Evolutionary conservation across 2,329 filamentous ascomycete genomes (phyloP).

Genomic region (Aspergillus viridinutans): DNA sequence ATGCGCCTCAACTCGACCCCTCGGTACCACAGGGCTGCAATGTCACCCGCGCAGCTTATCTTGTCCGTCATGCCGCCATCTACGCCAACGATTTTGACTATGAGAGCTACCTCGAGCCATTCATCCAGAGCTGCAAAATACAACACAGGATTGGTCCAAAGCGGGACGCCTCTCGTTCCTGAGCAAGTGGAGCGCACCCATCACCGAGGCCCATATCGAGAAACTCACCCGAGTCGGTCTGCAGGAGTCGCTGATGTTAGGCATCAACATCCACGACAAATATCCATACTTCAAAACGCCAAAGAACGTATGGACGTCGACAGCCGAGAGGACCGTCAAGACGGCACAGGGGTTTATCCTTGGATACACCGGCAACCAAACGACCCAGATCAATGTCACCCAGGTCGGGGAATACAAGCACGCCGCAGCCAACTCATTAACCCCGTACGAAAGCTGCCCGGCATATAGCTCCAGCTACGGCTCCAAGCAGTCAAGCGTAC

Average conservation of each 20-base stretch:
- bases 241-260: slow-evolving; percentile 57
- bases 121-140: slow-evolving; percentile 55
- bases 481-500: slow-evolving; percentile 51
- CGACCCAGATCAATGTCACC: slow-evolving; percentile 51
- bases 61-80: slow-evolving; percentile 58
- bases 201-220: slow-evolving; percentile 53
- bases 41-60: slow-evolving; percentile 50
- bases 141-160: slow-evolving; percentile 55
- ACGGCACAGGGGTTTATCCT: slow-evolving; percentile 57
- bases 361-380: slow-evolving; percentile 51
- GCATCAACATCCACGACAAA: slow-evolving; percentile 55
- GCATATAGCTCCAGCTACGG: slow-evolving; percentile 57
- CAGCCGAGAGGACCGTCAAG: slow-evolving; percentile 58
- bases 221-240: slow-evolving; percentile 59
- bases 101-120: slow-evolving; percentile 55
- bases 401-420: slow-evolving; percentile 55
- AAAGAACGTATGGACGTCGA: slow-evolving; percentile 58
- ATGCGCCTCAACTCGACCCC: slow-evolving; percentile 45
- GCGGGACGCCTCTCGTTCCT: slow-evolving; percentile 56
- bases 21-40: slow-evolving; percentile 49
- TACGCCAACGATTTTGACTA: slow-evolving; percentile 59
- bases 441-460: slow-evolving; percentile 62
- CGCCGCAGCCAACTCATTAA: slow-evolving; percentile 57
- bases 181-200: slow-evolving; percentile 52
- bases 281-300: slow-evolving; percentile 55